Evolutionary conservation across 1,139 yeast species (phyloP), one percentile per base, ranked within the genome.

Genomic region (Magnusiomyces suaveolens): DNA sequence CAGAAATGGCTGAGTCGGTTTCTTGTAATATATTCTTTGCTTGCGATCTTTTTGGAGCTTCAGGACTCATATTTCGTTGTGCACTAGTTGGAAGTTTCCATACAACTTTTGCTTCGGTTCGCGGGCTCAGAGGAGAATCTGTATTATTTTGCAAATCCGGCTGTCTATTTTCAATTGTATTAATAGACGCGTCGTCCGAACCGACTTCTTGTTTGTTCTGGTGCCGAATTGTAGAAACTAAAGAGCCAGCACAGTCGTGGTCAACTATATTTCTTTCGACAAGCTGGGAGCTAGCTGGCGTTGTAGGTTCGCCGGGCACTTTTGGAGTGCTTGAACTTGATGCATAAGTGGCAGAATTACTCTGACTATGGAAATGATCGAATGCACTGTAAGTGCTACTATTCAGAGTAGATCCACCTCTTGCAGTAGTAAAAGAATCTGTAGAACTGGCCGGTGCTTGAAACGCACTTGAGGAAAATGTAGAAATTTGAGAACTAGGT

Each of bases 371-470:
- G 4, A 4, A 4, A 6, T 38, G 8, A 16, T 38, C n/a, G 12
- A 29, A 29, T 8, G 36, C 6, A 8, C 12, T 12, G n/a, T 38
- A 18, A 16, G 6, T 10, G 18, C 43, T 38, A 16, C 43, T 38
- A n/a, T 38, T 38, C 16, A 14, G 18, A 38, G 43, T 38, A n/a
- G 43, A 10, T 16, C 47, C 47, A 44, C 18, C 18, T 10, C 47
- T 21, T 2, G 50, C 50, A 14, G 50, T 47, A 4, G 26, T 33
- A 33, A 47, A 47, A 6, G 50, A 47, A 3, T 47, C 50, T 2
- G n/a, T 14, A 6, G 50, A 47, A 14, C 20, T 24, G 12, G 41
- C 16, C 16, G 50, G 12, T 2, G 32, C 26, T 10, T 12, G 43
- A 24, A 24, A 6, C 32, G 47, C 20, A 38, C n/a, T 12, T 16